Evolutionary conservation across 208 protist genomes (phyloP).

Genomic region (Trypanosoma mega): DNA sequence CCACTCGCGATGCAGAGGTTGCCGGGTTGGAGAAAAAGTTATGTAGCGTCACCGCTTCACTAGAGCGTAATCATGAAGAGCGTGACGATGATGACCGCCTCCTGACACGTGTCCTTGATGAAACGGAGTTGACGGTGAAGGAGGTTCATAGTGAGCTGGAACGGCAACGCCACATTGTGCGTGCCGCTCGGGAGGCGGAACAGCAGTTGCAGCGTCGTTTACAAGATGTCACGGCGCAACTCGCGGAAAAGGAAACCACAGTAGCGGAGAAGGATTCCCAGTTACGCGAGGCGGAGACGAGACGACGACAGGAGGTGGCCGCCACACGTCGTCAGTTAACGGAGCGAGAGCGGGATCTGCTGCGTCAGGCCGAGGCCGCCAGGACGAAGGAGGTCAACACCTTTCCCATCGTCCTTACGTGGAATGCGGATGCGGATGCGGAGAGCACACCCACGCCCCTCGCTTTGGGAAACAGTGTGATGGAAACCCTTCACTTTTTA

Average conservation of each 20-base stretch:
- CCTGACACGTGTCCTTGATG: conserved; percentile 44
- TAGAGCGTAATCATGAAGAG: conserved; percentile 40
- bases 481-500: conserved; percentile 12
- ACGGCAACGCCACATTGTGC: not conserved
- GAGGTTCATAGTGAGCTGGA: conserved; percentile 54
- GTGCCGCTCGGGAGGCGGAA: not conserved
- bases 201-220: conserved; percentile 1
- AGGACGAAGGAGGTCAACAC: not conserved
- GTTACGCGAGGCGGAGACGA: conserved; percentile 6
- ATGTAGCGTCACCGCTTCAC: no score
- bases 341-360: not conserved
- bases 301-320: not conserved
- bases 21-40: no score
- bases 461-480: not conserved
- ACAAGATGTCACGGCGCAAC: not conserved
- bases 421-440: not conserved
- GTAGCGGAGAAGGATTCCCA: not conserved
- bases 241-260: not conserved
- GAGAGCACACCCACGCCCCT: not conserved
- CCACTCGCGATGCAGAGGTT: conserved; percentile 29
- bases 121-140: conserved; percentile 58
- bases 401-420: not conserved
- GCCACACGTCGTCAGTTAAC: conserved; percentile 2
- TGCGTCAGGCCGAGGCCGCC: not conserved
- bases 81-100: conserved; percentile 33